These are phyloP conservation scores for Trametes sanguinea DNA, from an alignment of 768 basidiomycete genomes.

Conservation along the genomic window DNA sequence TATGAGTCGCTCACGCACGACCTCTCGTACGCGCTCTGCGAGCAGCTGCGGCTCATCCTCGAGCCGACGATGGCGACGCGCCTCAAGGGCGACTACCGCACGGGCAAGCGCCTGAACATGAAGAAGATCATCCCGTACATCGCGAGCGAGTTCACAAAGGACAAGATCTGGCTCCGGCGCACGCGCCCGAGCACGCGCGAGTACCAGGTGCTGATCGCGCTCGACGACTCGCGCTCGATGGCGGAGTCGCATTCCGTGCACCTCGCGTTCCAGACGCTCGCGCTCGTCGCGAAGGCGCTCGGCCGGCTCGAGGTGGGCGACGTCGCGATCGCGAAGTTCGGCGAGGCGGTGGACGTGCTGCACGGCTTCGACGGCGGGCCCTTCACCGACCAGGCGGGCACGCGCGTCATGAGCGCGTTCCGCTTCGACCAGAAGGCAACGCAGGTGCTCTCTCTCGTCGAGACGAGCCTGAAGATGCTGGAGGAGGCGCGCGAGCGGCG, in stretches of 20 bases:
- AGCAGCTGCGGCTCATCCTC: slow-evolving; percentile 94
- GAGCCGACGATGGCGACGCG: slow-evolving; percentile 94
- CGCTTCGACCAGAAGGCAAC: slow-evolving; percentile 88
- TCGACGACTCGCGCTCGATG: slow-evolving; percentile 98
- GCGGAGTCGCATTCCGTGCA: slow-evolving; percentile 89
- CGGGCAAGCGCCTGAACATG: slow-evolving; percentile 98
- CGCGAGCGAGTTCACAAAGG: slow-evolving; percentile 98
- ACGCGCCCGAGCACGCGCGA: slow-evolving; percentile 93
- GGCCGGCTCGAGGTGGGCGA: slow-evolving; percentile 95
- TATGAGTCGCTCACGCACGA: slow-evolving; percentile 92
- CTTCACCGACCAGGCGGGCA: slow-evolving; percentile 79
- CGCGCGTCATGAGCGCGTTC: slow-evolving; percentile 81
- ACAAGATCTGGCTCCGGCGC: slow-evolving; percentile 97
- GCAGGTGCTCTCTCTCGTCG: slow-evolving; percentile 80
- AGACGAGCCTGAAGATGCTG: slow-evolving; percentile 72
- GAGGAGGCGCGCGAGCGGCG: slow-evolving; percentile 75
- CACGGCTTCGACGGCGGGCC: slow-evolving; percentile 85
- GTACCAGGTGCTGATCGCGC: slow-evolving; percentile 91
- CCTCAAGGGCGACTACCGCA: slow-evolving; percentile 94
- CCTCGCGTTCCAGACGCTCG: slow-evolving; percentile 92
- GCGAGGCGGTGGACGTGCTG: slow-evolving; percentile 82
- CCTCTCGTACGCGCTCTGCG: slow-evolving; percentile 88
- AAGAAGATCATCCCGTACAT: slow-evolving; percentile 98
- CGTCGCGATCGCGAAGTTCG: slow-evolving; percentile 88
- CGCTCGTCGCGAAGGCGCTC: slow-evolving; percentile 87